These are phyloP conservation scores for Quercus glauca DNA, from an alignment of 306 rosid genomes.

Conservation along the genomic window DNA sequence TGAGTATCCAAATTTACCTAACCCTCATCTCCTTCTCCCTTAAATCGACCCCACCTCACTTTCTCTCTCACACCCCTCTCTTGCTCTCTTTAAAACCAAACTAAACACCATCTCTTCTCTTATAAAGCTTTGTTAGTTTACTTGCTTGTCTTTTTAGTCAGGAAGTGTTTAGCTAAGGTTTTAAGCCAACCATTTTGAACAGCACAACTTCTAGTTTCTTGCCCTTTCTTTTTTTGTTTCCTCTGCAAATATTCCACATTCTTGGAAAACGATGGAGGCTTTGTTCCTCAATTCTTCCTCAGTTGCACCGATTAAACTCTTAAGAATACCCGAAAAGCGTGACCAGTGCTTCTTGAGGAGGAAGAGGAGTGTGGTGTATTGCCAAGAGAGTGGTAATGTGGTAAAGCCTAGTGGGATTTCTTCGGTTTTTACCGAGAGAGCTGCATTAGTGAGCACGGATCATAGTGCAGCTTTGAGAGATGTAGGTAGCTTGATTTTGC, in stretches of 20 bases:
- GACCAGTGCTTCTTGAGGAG: conserved; percentile 32
- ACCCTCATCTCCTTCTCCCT: conserved; percentile 59
- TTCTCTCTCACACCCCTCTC: conserved; percentile 17
- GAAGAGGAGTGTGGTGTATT: conserved; percentile 36
- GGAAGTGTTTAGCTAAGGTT: conserved; percentile 44
- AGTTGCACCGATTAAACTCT: conserved; percentile 28
- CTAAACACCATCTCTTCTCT: conserved; percentile 37
- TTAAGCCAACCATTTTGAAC: conserved; percentile 46
- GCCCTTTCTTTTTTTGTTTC: conserved; percentile 7
- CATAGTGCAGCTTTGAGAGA: conserved; percentile 47
- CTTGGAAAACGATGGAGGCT: conserved; percentile 55
- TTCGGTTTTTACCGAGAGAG: conserved; percentile 43
- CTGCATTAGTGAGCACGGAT: conserved; percentile 39
- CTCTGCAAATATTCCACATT: conserved; percentile 6
- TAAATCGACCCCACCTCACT: conserved; percentile 49
- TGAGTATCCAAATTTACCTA: conserved; percentile 45
- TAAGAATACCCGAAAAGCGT: conserved; percentile 27
- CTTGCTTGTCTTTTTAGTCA: conserved; percentile 44
- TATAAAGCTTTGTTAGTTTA: conserved; percentile 52
- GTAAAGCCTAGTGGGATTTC: conserved; percentile 44
- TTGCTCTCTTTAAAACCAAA: conserved; percentile 43
- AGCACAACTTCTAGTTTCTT: conserved; percentile 24
- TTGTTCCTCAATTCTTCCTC: conserved; percentile 49
- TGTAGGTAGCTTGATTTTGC: conserved; percentile 65
- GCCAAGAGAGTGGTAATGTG: conserved; percentile 62